A percentile compares a stretch with the other conserved stretches of the same genome.
Evolutionary conservation across 1,284 basidiomycete species (phyloP).

Genomic region (Porodaedalea pini): DNA sequence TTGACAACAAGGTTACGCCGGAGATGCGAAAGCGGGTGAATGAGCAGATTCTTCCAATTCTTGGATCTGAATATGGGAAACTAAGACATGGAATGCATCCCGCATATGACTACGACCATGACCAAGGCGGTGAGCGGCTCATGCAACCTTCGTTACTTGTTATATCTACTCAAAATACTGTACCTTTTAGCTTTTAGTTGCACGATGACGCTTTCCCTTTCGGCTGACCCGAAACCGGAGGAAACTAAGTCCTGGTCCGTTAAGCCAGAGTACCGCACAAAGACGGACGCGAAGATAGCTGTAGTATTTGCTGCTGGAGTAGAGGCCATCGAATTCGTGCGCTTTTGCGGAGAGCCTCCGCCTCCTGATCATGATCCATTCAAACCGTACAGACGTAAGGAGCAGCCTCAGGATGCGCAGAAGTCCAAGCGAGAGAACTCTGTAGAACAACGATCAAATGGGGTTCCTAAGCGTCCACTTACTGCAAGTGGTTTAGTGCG

Average conservation of each 20-base stretch:
- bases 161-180: neutral
- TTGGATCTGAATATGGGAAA: constrained; percentile 44
- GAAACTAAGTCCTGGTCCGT: constrained; percentile 42
- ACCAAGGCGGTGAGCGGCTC: constrained; percentile 43
- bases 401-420: neutral
- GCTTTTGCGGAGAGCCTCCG: constrained; percentile 41
- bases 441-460: neutral
- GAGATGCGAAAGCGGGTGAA: constrained; percentile 40
- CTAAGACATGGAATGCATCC: constrained; percentile 37
- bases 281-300: constrained; percentile 57
- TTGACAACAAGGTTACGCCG: constrained; percentile 43
- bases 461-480: neutral
- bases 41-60: constrained; percentile 40
- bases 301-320: constrained; percentile 48
- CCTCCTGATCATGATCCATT: constrained; percentile 35
- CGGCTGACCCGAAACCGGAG: constrained; percentile 28
- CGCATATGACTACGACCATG: constrained; percentile 37
- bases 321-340: constrained; percentile 51
- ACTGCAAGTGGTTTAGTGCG: constrained; percentile 10
- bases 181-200: constrained; percentile 49
- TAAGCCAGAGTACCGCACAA: constrained; percentile 47
- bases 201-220: constrained; percentile 41
- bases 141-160: constrained; percentile 4
- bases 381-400: constrained; percentile 12
- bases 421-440: too few species aligned